Evolutionary conservation across 306 rosid species (phyloP).

Genomic region (Bauhinia variegata): DNA sequence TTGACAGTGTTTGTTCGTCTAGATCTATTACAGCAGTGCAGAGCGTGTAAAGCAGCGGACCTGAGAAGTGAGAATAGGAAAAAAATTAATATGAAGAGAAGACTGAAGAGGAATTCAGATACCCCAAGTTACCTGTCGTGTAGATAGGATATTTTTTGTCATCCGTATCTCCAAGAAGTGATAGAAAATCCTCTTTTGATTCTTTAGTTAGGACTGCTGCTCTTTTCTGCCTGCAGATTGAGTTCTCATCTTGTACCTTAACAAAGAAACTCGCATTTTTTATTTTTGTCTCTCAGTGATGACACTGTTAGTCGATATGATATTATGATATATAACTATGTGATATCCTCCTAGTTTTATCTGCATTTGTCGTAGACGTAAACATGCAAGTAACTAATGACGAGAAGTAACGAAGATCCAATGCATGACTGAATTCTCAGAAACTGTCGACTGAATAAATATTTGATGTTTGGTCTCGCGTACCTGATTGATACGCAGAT

Average conservation of each 20-base stretch:
- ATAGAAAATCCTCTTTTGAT: constrained; percentile 59
- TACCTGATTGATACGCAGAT: constrained; percentile 72
- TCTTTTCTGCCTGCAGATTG: constrained; percentile 66
- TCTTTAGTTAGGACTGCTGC: constrained; percentile 53
- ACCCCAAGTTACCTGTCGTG: constrained; percentile 61
- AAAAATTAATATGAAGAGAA: not conserved
- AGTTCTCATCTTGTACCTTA: constrained; percentile 72
- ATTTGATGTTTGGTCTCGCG: not conserved
- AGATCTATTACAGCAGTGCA: constrained; percentile 71
- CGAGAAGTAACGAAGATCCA: not conserved
- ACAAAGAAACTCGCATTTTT: constrained; percentile 13
- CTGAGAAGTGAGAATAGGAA: constrained; percentile 51
- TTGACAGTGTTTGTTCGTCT: constrained; percentile 71
- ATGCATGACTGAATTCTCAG: no score
- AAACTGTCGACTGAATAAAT: no score
- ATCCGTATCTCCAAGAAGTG: constrained; percentile 65
- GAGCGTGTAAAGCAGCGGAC: constrained; percentile 69
- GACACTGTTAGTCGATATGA: not conserved
- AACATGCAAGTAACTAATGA: constrained; percentile 1
- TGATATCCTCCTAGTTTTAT: not conserved
- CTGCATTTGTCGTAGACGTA: not conserved
- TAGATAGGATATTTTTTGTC: constrained; percentile 67
- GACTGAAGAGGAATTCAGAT: constrained; percentile 22
- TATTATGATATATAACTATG: no score
- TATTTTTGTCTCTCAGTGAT: not conserved